A percentile compares a stretch with the other conserved stretches of the same genome.
Conservation (phyloP, 768 basidiomycete species). For the Lactarius evosmus region DNA sequence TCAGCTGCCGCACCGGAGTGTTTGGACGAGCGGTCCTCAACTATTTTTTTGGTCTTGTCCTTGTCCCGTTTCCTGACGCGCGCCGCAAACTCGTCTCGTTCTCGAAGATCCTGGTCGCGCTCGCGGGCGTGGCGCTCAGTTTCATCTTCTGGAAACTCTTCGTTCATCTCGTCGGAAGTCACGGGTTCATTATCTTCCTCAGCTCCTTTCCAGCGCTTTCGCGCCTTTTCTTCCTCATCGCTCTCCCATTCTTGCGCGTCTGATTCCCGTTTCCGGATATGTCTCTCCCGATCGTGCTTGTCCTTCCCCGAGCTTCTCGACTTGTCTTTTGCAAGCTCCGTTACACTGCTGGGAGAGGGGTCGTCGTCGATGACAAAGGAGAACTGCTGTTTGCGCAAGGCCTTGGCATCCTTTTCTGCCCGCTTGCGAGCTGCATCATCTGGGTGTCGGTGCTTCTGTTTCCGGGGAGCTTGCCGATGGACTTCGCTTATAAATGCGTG, state of each 20-base stretch:
- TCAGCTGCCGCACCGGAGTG: slow-evolving; percentile 72
- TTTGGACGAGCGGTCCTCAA: slow-evolving; percentile 88
- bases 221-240: slow-evolving; percentile 76
- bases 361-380: slow-evolving; percentile 84
- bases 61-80: slow-evolving; percentile 79
- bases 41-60: slow-evolving; percentile 83
- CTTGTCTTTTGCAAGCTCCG: slow-evolving; percentile 36
- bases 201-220: slow-evolving; percentile 61
- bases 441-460: slow-evolving; percentile 63
- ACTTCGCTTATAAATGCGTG: slow-evolving; percentile 79
- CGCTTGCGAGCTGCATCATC: slow-evolving; percentile 52
- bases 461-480: slow-evolving; percentile 72
- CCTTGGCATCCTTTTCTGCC: slow-evolving; percentile 72
- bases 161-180: slow-evolving; percentile 40
- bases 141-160: slow-evolving; percentile 65
- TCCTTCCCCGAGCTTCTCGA: slow-evolving; percentile 40
- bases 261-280: slow-evolving; percentile 75
- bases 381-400: slow-evolving; percentile 68
- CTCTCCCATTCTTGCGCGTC: slow-evolving; percentile 87
- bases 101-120: slow-evolving; percentile 71
- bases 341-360: slow-evolving; percentile 40
- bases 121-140: slow-evolving; percentile 67
- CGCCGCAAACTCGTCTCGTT: slow-evolving; percentile 91
- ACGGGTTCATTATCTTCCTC: slow-evolving; percentile 35
- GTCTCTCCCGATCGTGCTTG: slow-evolving; percentile 56